Base-by-base conservation (phyloP, 768 basidiomycete genomes). In the Leucocoprinus birnbaumii region DNA sequence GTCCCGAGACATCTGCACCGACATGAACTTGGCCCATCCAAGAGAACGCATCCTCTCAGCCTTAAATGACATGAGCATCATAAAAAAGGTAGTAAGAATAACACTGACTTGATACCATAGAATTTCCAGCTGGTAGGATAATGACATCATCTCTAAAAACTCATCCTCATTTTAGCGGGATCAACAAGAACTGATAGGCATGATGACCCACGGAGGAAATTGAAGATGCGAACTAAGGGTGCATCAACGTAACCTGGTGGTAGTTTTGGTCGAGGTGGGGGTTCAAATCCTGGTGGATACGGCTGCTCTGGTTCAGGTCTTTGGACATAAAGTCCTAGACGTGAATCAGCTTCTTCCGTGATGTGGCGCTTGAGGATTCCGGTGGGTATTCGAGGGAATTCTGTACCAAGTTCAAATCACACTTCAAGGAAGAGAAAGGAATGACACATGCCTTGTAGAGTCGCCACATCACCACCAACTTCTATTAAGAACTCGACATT, bases 121-220 rank as follows among this genome's bases (percentile, higher is more conserved):
- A 58, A 94, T 89, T 68, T 94, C 95, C 14, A 98, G 78, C 63
- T 96, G 94, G 69, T 97, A 97, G 2, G 91, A 87, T 56, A 97
- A 69, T 1, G 92, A 91, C 83, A 94, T 90, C 77, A 91, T 88
- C 66, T 94, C 93, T 95, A 46, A 22, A 40, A 44, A 35, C 22
- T 25, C 14, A 47, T 35, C 26, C 22, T 46, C 47, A 52, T 24
- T 8, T 48, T 47, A 55, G 57, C 38, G 31, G 18, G 34, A 25
- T 24, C 31, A 54, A 27, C 27, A 42, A 19, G 14, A 24, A 21
- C 19, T 40, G 14, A 43, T 38, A 14, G 27, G 40, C 27, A 57
- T 35, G 48, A 14, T 46, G 3, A 62, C 92, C 64, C 67, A 96
- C 94, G 93, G 34, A 98, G 75, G 61, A 96, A 91, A 62, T 95